These are phyloP conservation scores for Fragaria iinumae DNA, from an alignment of 306 rosid species.

Conservation along the genomic window DNA sequence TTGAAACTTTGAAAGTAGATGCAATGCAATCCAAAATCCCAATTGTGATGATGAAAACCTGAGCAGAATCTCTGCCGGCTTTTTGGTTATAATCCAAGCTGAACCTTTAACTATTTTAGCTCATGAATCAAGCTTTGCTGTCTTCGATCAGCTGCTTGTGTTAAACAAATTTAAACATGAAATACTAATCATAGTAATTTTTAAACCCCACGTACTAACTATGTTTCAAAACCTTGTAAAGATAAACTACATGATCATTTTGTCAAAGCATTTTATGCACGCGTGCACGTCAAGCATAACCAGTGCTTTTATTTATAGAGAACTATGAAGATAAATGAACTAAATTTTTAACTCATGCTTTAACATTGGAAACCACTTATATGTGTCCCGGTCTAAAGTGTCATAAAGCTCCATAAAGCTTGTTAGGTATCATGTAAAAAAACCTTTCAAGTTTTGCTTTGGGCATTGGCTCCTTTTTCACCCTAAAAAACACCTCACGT, in stretches of 20 bases:
- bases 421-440: neutral
- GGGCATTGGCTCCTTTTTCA: neutral
- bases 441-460: neutral
- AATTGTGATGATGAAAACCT: neutral
- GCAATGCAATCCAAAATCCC: neutral
- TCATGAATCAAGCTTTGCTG: constrained; percentile 11
- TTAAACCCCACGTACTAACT: constrained; percentile 2
- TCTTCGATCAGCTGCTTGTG: constrained; percentile 1
- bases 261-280: neutral
- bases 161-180: neutral
- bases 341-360: neutral
- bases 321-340: neutral
- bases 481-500: neutral
- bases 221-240: neutral
- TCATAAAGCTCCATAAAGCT: neutral
- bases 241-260: neutral
- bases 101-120: neutral
- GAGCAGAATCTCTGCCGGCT: neutral
- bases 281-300: constrained; percentile 2
- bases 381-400: neutral
- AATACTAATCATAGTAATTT: neutral
- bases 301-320: neutral
- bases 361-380: neutral
- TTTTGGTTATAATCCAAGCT: neutral
- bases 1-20: neutral